Evolutionary conservation across 768 basidiomycete genomes (phyloP).

Genomic region (Termitomyces sp.): DNA sequence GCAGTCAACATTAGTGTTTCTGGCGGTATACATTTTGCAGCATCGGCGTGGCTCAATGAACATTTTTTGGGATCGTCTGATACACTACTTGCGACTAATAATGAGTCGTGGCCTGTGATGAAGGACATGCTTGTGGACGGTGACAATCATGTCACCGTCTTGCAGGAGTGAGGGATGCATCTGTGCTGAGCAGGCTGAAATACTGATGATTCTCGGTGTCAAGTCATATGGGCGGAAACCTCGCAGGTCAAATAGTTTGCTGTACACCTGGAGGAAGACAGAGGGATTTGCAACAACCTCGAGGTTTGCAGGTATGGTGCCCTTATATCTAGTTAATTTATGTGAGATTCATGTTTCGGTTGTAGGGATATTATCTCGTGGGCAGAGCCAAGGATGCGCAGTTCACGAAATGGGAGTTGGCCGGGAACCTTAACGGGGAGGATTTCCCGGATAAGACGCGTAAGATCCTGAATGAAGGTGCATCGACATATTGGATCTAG

Average conservation of each 20-base stretch:
- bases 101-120: constrained; percentile 10
- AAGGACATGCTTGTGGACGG: constrained; percentile 10
- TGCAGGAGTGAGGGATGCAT: constrained; percentile 11
- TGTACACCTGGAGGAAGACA: constrained; percentile 16
- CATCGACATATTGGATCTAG: background rate
- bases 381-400: constrained; percentile 7
- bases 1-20: constrained; percentile 15
- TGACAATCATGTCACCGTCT: constrained; percentile 8
- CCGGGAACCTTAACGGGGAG: constrained; percentile 13
- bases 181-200: background rate
- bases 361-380: constrained; percentile 14
- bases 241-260: constrained; percentile 15
- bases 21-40: constrained; percentile 13
- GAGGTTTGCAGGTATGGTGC: constrained; percentile 11
- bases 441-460: constrained; percentile 13
- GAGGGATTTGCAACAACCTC: constrained; percentile 14
- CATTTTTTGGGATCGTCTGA: constrained; percentile 12
- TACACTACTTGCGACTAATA: constrained; percentile 11
- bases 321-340: background rate
- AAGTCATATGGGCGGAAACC: constrained; percentile 17
- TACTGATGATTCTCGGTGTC: background rate
- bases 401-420: constrained; percentile 13
- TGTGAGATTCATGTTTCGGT: too few species aligned
- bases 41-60: constrained; percentile 14
- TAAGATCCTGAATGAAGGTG: constrained; percentile 16